Conservation (phyloP, 1,284 basidiomycete genomes). For the Fistulina hepatica region DNA sequence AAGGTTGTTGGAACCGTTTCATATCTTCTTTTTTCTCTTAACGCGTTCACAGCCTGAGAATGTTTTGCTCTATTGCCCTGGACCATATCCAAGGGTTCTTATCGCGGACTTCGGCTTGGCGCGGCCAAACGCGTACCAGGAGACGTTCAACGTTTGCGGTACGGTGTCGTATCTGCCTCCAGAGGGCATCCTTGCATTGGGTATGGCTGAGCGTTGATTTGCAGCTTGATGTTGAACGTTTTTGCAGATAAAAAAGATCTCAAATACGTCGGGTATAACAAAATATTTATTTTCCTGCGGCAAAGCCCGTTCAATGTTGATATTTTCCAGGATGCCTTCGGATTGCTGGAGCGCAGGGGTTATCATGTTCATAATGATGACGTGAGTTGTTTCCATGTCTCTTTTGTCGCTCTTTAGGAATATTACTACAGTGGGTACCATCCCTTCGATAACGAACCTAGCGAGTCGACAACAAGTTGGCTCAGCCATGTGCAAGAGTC, state of each 20-base stretch:
- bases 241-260: constrained; percentile 40
- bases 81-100: constrained; percentile 70
- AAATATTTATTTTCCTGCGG: background rate
- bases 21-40: background rate
- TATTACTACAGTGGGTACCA: constrained; percentile 45
- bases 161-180: constrained; percentile 80
- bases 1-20: constrained; percentile 36
- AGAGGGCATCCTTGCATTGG: constrained; percentile 63
- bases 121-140: constrained; percentile 65
- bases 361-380: constrained; percentile 70
- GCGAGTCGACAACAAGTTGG: constrained; percentile 27
- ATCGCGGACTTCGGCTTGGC: constrained; percentile 84
- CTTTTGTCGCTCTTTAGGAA: constrained; percentile 4
- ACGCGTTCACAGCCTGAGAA: constrained; percentile 42
- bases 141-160: constrained; percentile 71
- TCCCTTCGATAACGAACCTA: constrained; percentile 53
- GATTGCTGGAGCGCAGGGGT: constrained; percentile 81
- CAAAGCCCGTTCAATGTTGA: background rate
- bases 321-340: constrained; percentile 47
- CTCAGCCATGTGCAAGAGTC: constrained; percentile 25
- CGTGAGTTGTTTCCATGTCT: constrained; percentile 34
- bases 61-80: constrained; percentile 63
- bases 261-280: constrained; percentile 50
- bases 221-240: background rate
- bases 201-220: background rate